Conservation (phyloP, 495 filamentous ascomycete genomes). For the Trypethelium eluteriae region DNA sequence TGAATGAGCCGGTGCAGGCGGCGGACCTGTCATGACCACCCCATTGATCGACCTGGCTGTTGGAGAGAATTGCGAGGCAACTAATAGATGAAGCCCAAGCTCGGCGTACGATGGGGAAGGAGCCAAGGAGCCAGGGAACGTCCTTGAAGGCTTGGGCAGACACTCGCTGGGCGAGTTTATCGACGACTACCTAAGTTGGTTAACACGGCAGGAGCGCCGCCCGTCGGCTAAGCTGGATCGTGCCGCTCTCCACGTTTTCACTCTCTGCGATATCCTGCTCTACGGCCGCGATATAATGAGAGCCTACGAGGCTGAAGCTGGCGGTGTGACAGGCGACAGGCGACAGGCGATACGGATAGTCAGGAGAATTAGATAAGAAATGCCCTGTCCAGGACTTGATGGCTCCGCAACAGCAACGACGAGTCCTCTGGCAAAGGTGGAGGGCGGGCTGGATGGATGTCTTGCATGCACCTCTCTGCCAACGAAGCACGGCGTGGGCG, state of each 20-base stretch:
- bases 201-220: neutral
- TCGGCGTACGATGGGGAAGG: neutral
- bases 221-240: neutral
- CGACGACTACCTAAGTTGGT: neutral
- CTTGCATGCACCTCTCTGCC: slow-evolving; percentile 7
- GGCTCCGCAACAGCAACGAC: neutral
- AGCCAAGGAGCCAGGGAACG: neutral
- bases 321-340: neutral
- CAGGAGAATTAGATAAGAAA: too few species aligned
- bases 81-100: neutral
- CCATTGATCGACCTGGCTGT: slow-evolving; percentile 1
- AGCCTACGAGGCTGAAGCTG: neutral
- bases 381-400: neutral
- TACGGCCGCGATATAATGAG: neutral
- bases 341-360: neutral
- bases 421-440: neutral
- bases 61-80: neutral
- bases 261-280: neutral
- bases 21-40: slow-evolving; percentile 20
- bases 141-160: neutral
- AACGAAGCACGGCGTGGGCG: neutral
- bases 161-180: neutral
- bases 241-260: neutral
- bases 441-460: neutral
- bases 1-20: slow-evolving; percentile 31